Conservation (phyloP, 495 filamentous ascomycete genomes). For the Sphaerosporella brunnea region DNA sequence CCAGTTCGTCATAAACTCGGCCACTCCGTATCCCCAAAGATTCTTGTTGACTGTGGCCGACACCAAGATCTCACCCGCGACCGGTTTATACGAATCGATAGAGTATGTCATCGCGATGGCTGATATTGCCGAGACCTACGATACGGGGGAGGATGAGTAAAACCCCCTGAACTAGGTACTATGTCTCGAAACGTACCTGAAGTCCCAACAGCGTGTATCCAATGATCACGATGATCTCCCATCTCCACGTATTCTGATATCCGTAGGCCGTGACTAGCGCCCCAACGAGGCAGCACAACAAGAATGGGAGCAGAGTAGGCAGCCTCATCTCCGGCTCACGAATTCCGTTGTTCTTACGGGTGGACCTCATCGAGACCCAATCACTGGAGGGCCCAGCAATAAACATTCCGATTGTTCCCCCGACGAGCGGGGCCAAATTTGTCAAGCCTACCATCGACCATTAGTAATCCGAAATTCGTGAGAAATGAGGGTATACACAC, state of each 20-base stretch:
- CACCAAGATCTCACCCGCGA: constrained; percentile 43
- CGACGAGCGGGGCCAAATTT: constrained; percentile 34
- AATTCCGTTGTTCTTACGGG: constrained; percentile 41
- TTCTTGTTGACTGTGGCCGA: constrained; percentile 47
- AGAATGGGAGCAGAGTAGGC: constrained; percentile 42
- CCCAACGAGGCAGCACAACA: constrained; percentile 40
- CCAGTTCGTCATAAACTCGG: constrained; percentile 2
- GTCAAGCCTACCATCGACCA: constrained; percentile 29
- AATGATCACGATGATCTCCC: constrained; percentile 37
- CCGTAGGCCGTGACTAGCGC: constrained; percentile 45
- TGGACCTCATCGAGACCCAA: constrained; percentile 40
- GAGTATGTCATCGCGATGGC: constrained; percentile 36
- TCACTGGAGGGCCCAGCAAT: constrained; percentile 44
- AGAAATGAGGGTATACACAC: too few species aligned
- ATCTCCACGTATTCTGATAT: constrained; percentile 39
- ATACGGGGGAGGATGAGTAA: too few species aligned
- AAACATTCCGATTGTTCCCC: constrained; percentile 37
- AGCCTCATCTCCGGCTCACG: constrained; percentile 56
- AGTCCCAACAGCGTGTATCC: constrained; percentile 39
- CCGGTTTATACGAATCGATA: constrained; percentile 46
- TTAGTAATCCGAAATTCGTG: too few species aligned
- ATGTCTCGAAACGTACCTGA: constrained; percentile 19
- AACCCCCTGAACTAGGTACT: not conserved
- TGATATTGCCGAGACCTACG: constrained; percentile 37
- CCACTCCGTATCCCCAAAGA: constrained; percentile 25